Evolutionary conservation across 2,329 filamentous ascomycete genomes (phyloP), one percentile per base, ranked within the genome.

Genomic region (Penicillium corylophilum): DNA sequence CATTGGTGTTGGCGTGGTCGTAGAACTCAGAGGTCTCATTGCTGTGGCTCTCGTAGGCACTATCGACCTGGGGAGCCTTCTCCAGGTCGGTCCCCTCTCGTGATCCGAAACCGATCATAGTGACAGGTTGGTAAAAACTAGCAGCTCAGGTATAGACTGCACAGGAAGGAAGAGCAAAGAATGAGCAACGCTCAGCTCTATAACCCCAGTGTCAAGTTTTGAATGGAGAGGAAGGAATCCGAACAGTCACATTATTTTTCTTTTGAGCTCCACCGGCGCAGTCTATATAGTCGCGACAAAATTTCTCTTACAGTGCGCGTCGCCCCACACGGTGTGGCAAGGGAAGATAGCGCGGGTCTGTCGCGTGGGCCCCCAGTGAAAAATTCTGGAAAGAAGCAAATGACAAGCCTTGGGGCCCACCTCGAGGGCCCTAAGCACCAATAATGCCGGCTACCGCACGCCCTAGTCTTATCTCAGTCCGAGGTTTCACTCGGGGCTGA

Each of bases 1-100:
- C 81, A 44, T 74, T 74, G 54, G 60, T 55, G 43, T 54, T 59
- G 16, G 47, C 38, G 31, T 41, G 56, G 18, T 64, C 58, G 29
- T 39, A 51, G 13, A 45, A 18, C 22, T 59, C 49, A 6, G 38
- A 15, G 15, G 39, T 41, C 15, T 41, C 39, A 35, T 64, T 66
- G 54, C 74, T 73, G 23, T 73, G 71, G 43, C 73, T 68, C 16
- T 65, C 61, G 50, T 62, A 57, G 18, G 58, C 48, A 39, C 68
- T 66, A 45, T 50, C 63, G 54, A 65, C 64, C 15, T 61, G 59
- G 48, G 68, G 64, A 6, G 60, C 64, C 46, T 72, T 72, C 54
- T 72, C 69, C 29, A 71, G 53, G 53, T 71, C 69, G 24, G 56
- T 50, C 12, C 65, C 61, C 26, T 48, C 48, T 41, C 56, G 60